Base-by-base conservation (phyloP, 1,139 yeast genomes). In the Taphrina confusa region DNA sequence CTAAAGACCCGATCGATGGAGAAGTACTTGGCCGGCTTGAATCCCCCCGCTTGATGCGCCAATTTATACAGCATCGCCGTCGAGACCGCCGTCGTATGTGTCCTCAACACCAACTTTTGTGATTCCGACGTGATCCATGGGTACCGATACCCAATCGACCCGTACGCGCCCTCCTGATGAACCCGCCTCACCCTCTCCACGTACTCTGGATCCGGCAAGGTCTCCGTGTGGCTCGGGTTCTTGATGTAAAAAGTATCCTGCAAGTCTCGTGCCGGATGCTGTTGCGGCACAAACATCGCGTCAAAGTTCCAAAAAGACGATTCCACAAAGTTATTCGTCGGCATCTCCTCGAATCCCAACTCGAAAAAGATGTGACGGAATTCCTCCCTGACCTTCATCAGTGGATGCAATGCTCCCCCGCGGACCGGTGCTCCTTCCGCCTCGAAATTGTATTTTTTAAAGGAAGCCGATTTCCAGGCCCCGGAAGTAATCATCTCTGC, bases 251-350 rank as follows among this genome's bases (percentile, higher is more conserved):
- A 92, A 62, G 99, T 92, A 75, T 92, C 98, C 76, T 92, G 99
- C 73, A 92, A 80, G 73, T 92, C 99, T 79, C 99, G 87, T 52
- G 99, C 99, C 31, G 99, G 98, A 77, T 92, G 99, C 77, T 92
- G 97, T 78, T 92, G 99, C 61, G 99, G 99, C 60, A 92, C 99
- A 71, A 78, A 92, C 69, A 92, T 80, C 2, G 98, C 82, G 74
- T 92, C 99, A 72, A 92, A 92, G 76, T 94, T 92, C 99, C 99
- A 92, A 83, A 94, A 92, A 9, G 98, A 97, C 27, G 95, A 82
- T 72, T 92, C 99, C 61, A 94, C 98, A 72, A 90, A 92, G 75
- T 91, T 96, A 73, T 91, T 91, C 20, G 98, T 86, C 64, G 98
- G 97, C 99, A 92, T 92, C 78, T 92, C 99, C 33, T 92, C 83